phyloP scores from a whole-genome alignment of 305 asterid genomes.

The Withania somnifera region DNA sequence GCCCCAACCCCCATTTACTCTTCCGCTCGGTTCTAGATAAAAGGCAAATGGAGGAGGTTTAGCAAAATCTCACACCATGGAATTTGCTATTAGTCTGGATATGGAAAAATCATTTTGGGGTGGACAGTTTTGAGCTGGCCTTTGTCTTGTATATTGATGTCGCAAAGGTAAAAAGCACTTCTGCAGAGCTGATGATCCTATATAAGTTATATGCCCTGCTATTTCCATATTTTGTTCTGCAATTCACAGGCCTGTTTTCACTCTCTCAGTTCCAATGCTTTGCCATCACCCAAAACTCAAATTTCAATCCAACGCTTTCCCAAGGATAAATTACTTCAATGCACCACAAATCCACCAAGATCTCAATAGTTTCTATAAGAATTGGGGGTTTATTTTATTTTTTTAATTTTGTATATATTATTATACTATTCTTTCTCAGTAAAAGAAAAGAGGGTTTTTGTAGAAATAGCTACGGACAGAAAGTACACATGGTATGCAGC shows the following conservation, averaged over 20 bases:
- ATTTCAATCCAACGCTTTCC: background rate
- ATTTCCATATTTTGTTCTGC: background rate
- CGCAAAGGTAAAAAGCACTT: background rate
- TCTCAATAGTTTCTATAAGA: background rate
- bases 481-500: background rate
- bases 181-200: background rate
- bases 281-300: background rate
- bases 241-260: background rate
- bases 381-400: background rate
- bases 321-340: background rate
- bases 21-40: background rate
- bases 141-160: background rate
- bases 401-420: too few species aligned
- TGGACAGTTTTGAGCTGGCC: background rate
- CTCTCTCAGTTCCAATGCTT: background rate
- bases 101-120: too few species aligned
- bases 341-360: background rate
- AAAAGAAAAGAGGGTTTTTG: background rate
- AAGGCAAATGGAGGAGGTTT: background rate
- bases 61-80: background rate
- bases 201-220: background rate
- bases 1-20: background rate
- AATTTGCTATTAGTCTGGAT: too few species aligned
- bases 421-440: background rate
- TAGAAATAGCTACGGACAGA: background rate